phyloP scores from a whole-genome alignment of 805 yeast genomes.

The Tetrapisispora taiwanensis region DNA sequence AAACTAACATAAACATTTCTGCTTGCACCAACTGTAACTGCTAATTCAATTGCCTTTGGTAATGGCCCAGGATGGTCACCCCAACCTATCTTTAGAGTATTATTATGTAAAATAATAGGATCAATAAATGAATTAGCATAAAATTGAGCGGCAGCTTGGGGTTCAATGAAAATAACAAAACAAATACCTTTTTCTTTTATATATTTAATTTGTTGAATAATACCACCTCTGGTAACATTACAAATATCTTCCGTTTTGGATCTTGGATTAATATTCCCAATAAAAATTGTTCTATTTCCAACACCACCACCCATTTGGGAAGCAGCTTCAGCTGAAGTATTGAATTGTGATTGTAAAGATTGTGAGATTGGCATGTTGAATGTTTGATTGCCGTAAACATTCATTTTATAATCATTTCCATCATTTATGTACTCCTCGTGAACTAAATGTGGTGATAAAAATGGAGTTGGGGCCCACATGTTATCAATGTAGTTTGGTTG shows the following conservation, averaged over 20 bases:
- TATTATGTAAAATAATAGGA: slow-evolving; percentile 51
- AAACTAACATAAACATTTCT: slow-evolving; percentile 69
- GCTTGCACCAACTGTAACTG: slow-evolving; percentile 65
- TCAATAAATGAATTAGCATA: slow-evolving; percentile 49
- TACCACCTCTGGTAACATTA: slow-evolving; percentile 70
- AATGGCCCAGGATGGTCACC: slow-evolving; percentile 58
- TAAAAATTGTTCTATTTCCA: slow-evolving; percentile 58
- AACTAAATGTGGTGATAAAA: neutral
- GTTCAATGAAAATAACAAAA: slow-evolving; percentile 59
- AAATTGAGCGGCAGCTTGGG: slow-evolving; percentile 56
- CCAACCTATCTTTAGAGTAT: slow-evolving; percentile 61
- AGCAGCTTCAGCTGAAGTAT: slow-evolving; percentile 22
- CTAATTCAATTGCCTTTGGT: slow-evolving; percentile 43
- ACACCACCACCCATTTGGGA: slow-evolving; percentile 26
- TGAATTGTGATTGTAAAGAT: slow-evolving; percentile 21
- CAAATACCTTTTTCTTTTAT: slow-evolving; percentile 48
- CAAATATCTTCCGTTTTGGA: slow-evolving; percentile 66
- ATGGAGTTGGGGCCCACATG: neutral
- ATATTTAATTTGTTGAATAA: slow-evolving; percentile 47
- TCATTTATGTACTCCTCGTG: slow-evolving; percentile 1
- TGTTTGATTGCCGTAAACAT: neutral
- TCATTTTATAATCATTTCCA: neutral
- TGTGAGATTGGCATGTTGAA: slow-evolving; percentile 19
- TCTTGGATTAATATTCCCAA: slow-evolving; percentile 55
- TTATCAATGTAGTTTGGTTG: neutral